Evolutionary conservation across 345 rosid species (phyloP), one percentile per base, ranked within the genome.

Genomic region (Raphanus raphanistrum): DNA sequence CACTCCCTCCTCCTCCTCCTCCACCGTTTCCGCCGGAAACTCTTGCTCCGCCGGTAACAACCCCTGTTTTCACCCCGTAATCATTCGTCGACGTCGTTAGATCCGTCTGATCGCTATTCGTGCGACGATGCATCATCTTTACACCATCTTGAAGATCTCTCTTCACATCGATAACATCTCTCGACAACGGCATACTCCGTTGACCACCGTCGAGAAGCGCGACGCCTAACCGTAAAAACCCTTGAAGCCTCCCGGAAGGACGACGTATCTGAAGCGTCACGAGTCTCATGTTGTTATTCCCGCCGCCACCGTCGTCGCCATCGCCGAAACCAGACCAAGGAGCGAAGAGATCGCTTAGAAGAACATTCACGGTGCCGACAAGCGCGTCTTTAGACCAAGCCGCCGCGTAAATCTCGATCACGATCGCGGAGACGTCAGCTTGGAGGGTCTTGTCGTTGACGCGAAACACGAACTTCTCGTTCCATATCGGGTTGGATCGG

Each of bases 241-340:
- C 98, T n/a, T 93, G 97, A 0, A 97, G 97, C n/a, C 98, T 86
- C 2, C 99, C 98, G 0, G 96, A 93, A 0, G 95, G 95, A 1
- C 98, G 93, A 33, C 92, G 91, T 15, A 93, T 81, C 73, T 87
- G 87, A 16, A 88, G 85, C 3, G 83, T 79, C 50, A 90, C 84
- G 54, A 84, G 78, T 32, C 88, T 74, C 74, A 84, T 82, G 26
- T 73, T 77, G 66, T 80, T 80, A 43, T 79, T 72, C 3, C 78
- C 57, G 5, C 48, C 64, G 57, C 70, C 68, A 68, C 78, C 60
- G 6, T 79, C 74, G 0, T 74, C 72, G 2, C 75, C 75, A 48
- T 33, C 76, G 3, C 74, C 73, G 16, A 66, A 82, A 3, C 74
- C 73, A 75, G 63, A 80, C 79, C 83, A 80, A 43, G 83, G 80